A percentile compares a stretch with the other conserved stretches of the same genome.
Conservation (phyloP, 768 basidiomycete species). For the Boletus rufocinnamomeus region DNA sequence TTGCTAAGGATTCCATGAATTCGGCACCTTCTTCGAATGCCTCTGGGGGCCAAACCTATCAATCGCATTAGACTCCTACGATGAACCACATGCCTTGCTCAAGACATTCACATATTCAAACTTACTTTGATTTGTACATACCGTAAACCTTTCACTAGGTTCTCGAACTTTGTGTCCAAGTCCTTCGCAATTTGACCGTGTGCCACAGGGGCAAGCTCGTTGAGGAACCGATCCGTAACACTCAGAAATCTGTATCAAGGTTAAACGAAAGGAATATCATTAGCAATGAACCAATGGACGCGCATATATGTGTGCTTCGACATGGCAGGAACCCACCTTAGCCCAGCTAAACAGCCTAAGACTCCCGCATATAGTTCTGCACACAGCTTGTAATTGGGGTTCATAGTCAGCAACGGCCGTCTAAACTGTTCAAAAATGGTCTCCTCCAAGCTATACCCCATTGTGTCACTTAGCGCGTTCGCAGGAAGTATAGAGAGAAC, state of each 20-base stretch:
- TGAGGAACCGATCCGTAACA: slow-evolving; percentile 89
- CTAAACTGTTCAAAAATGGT: slow-evolving; percentile 86
- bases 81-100: not conserved
- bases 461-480: slow-evolving; percentile 73
- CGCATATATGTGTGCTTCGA: not conserved
- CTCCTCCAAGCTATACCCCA: slow-evolving; percentile 83
- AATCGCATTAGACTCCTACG: not conserved
- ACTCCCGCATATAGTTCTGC: slow-evolving; percentile 81
- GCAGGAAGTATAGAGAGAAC: slow-evolving; percentile 72
- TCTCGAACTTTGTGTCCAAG: slow-evolving; percentile 78
- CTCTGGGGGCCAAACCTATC: slow-evolving; percentile 89
- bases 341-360: slow-evolving; percentile 79
- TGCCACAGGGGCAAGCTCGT: slow-evolving; percentile 73
- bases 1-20: slow-evolving; percentile 82
- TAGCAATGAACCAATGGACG: not conserved
- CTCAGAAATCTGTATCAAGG: slow-evolving; percentile 67
- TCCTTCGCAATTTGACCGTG: slow-evolving; percentile 81
- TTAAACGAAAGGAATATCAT: not conserved
- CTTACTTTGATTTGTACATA: slow-evolving; percentile 80
- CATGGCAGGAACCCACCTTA: slow-evolving; percentile 54
- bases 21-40: slow-evolving; percentile 93
- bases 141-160: slow-evolving; percentile 76
- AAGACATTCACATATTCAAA: not conserved
- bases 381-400: slow-evolving; percentile 77
- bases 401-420: slow-evolving; percentile 61